Percentiles rank a stretch among this genome's conserved stretches.
Conservation (phyloP, 345 rosid genomes). For the Microthlaspi erraticum region DNA sequence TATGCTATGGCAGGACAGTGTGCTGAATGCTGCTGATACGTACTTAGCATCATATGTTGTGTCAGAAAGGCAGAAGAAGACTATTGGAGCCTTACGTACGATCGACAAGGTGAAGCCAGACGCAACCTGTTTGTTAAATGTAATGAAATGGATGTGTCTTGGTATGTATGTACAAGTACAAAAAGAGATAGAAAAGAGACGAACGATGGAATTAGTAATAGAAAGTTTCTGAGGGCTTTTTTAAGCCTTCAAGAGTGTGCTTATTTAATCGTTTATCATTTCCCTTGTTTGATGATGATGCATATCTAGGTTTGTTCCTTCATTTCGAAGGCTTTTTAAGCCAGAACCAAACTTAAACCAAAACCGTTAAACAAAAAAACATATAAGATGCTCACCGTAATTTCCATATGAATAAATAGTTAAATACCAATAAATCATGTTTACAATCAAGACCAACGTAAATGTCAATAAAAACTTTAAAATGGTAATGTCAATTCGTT, state of each 20-base stretch:
- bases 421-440: no score
- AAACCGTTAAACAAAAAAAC: no score
- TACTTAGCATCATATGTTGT: conserved; percentile 6
- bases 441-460: no score
- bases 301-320: conserved; percentile 5
- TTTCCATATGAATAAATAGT: no score
- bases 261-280: conserved; percentile 11
- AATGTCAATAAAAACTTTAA: no score
- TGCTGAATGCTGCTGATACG: conserved; percentile 49
- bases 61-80: conserved; percentile 10
- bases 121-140: conserved; percentile 33
- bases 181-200: conserved; percentile 13
- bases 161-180: conserved; percentile 38
- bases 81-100: not conserved
- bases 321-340: no score
- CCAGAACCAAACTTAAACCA: not conserved
- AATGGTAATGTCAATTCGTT: no score
- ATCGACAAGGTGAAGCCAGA: conserved; percentile 13
- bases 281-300: not conserved
- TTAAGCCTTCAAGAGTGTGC: conserved; percentile 36
- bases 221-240: conserved; percentile 36
- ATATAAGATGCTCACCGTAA: no score
- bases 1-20: conserved; percentile 89
- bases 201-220: conserved; percentile 19
- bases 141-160: conserved; percentile 38